Percentiles rank a stretch among this genome's conserved stretches.
Conservation (phyloP, 2,329 filamentous ascomycete genomes). For the Penicillium sp. region DNA sequence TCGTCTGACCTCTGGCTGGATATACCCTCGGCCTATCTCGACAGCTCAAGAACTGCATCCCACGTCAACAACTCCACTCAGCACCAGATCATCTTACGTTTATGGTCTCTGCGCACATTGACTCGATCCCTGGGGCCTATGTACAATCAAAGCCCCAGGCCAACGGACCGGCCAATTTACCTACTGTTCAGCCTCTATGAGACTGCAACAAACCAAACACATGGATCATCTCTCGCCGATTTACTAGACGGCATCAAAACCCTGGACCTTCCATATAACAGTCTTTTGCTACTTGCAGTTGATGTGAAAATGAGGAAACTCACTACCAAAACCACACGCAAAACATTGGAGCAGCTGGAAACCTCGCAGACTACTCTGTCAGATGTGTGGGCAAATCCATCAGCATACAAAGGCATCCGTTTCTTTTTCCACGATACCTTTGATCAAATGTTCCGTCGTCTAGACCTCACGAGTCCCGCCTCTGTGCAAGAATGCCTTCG, state of each 20-base stretch:
- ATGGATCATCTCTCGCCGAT: conserved; percentile 23
- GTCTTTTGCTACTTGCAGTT: conserved; percentile 25
- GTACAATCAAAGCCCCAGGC: conserved; percentile 16
- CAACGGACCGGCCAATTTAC: conserved; percentile 19
- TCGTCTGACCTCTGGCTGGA: conserved; percentile 26
- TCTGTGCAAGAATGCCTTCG: conserved; percentile 30
- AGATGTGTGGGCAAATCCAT: conserved; percentile 25
- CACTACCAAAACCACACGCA: conserved; percentile 21
- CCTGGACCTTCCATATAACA: conserved; percentile 29
- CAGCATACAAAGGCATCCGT: conserved; percentile 25
- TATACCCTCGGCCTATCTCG: conserved; percentile 12
- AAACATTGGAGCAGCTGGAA: conserved; percentile 26
- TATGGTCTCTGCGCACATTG: conserved; percentile 31
- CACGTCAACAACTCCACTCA: conserved; percentile 9
- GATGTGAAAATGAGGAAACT: conserved; percentile 24
- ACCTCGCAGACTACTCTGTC: conserved; percentile 22
- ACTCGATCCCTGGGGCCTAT: conserved; percentile 19
- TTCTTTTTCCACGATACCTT: conserved; percentile 26
- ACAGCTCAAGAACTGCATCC: conserved; percentile 1
- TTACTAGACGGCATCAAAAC: conserved; percentile 27
- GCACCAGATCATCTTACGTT: conserved; percentile 30
- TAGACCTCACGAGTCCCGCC: conserved; percentile 32
- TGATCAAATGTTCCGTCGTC: conserved; percentile 27
- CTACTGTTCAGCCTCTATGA: conserved; percentile 29
- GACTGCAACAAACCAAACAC: conserved; percentile 8